Evolutionary conservation across 208 protist genomes (phyloP).

Genomic region (Leptomonas pyrrhocoris): DNA sequence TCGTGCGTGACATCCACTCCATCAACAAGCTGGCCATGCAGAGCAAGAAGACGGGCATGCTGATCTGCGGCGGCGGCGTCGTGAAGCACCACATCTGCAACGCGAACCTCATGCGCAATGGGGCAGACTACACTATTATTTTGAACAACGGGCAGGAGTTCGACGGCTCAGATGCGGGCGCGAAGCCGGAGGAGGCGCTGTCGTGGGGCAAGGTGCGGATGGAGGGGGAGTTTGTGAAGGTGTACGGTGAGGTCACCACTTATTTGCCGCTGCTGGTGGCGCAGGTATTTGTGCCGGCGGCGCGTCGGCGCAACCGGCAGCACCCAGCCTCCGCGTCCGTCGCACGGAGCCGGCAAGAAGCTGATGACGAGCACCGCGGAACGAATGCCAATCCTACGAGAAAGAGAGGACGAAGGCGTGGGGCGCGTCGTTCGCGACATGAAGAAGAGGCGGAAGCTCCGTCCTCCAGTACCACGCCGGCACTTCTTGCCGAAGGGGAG

Average conservation of each 20-base stretch:
- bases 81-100: conserved; percentile 99
- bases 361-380: neutral
- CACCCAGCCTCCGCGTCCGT: neutral
- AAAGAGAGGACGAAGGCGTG: neutral
- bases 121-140: conserved; percentile 98
- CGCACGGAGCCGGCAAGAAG: neutral
- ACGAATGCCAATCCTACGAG: neutral
- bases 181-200: conserved; percentile 98
- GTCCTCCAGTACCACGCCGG: neutral
- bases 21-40: conserved; percentile 97
- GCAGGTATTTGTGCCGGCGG: conserved; percentile 90
- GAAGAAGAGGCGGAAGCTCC: neutral
- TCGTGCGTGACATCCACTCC: conserved; percentile 95
- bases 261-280: conserved; percentile 98
- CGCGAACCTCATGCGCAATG: conserved; percentile 99
- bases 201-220: conserved; percentile 99
- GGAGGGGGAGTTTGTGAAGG: conserved; percentile 96
- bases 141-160: conserved; percentile 98
- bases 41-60: conserved; percentile 95
- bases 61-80: conserved; percentile 98
- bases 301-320: conserved; percentile 32
- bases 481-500: neutral
- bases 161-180: conserved; percentile 98
- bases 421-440: neutral
- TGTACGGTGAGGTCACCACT: conserved; percentile 97